These are phyloP conservation scores for Blastocrithidia nonstop DNA, from an alignment of 208 protist genomes.

Conservation along the genomic window DNA sequence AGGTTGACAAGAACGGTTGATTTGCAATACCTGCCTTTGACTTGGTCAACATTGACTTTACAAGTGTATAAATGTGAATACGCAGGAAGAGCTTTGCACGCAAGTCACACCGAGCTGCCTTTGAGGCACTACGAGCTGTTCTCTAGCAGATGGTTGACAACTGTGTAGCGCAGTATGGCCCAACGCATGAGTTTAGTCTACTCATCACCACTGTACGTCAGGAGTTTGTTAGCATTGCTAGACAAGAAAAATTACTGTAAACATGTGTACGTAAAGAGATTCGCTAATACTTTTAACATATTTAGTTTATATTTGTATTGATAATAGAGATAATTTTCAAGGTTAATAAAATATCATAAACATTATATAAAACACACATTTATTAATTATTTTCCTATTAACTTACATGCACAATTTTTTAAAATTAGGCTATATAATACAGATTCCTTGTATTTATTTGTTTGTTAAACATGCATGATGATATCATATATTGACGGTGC, in stretches of 20 bases:
- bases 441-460: too few species aligned
- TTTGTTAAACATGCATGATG: too few species aligned
- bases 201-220: constrained; percentile 43
- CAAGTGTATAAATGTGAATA: constrained; percentile 44
- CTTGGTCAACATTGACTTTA: constrained; percentile 59
- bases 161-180: constrained; percentile 64
- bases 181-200: constrained; percentile 41
- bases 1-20: constrained; percentile 42
- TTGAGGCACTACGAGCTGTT: constrained; percentile 36
- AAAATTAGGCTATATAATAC: too few species aligned
- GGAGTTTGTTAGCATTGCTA: constrained; percentile 45
- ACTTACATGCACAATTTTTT: too few species aligned
- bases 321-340: neutral
- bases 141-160: constrained; percentile 73
- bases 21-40: constrained; percentile 70
- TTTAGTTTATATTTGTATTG: too few species aligned
- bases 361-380: neutral
- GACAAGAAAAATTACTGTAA: constrained; percentile 26
- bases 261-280: constrained; percentile 7
- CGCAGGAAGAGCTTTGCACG: constrained; percentile 17
- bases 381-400: neutral
- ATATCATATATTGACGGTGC: too few species aligned
- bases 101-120: constrained; percentile 46
- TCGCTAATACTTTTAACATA: neutral
- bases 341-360: neutral